A percentile compares a stretch with the other conserved stretches of the same genome.
Evolutionary conservation across 2,329 filamentous ascomycete species (phyloP).

Genomic region (Eutypa lata): DNA sequence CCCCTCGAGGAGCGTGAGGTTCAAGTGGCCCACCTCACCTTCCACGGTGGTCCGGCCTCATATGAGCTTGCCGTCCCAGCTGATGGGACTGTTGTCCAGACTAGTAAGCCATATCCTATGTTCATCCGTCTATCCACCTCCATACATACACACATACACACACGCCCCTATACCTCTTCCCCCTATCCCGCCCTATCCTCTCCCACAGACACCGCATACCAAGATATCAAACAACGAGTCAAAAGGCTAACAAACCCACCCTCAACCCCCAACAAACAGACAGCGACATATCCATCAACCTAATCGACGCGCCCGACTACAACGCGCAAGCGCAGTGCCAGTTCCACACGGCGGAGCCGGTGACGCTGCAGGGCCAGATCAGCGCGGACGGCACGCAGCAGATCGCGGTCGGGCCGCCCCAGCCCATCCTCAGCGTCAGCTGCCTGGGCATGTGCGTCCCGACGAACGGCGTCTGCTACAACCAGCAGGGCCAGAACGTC

Average conservation of each 20-base stretch:
- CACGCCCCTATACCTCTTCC: too few species aligned
- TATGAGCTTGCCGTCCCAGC: slow-evolving; percentile 41
- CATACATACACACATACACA: too few species aligned
- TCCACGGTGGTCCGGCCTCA: slow-evolving; percentile 38
- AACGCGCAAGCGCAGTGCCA: slow-evolving; percentile 38
- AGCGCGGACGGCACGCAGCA: slow-evolving; percentile 31
- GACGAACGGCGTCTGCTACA: slow-evolving; percentile 37
- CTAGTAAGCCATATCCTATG: slow-evolving; percentile 29
- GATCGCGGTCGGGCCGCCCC: slow-evolving; percentile 42
- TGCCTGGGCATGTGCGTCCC: slow-evolving; percentile 41
- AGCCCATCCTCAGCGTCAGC: slow-evolving; percentile 39
- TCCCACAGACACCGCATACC: too few species aligned
- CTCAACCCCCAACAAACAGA: slow-evolving; percentile 32
- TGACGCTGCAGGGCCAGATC: slow-evolving; percentile 30
- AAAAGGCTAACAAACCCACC: too few species aligned
- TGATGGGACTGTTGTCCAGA: slow-evolving; percentile 35
- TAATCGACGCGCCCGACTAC: slow-evolving; percentile 42
- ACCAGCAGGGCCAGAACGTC: slow-evolving; percentile 29
- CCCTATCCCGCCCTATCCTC: too few species aligned
- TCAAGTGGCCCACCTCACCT: slow-evolving; percentile 40
- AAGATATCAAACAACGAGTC: too few species aligned
- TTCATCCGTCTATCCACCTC: too few species aligned
- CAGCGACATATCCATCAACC: slow-evolving; percentile 34
- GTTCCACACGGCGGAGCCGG: slow-evolving; percentile 36
- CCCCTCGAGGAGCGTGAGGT: slow-evolving; percentile 22